Conservation (phyloP, 305 asterid species). For the Solanum hybrid region DNA sequence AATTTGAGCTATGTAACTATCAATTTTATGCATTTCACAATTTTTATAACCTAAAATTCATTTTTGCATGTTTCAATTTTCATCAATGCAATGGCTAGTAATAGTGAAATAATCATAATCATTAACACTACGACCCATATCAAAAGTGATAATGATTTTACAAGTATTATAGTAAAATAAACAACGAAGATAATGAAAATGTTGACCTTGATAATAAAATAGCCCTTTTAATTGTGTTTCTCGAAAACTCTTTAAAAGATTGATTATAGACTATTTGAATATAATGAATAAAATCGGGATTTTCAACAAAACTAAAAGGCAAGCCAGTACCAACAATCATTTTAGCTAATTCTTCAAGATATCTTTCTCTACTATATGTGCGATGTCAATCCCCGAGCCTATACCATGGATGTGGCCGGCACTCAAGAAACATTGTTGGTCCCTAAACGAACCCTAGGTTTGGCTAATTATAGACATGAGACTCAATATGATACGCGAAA, state of each 20-base stretch:
- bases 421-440: not conserved
- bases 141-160: not conserved
- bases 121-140: not conserved
- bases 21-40: not conserved
- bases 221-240: not conserved
- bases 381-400: not conserved
- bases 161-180: not conserved
- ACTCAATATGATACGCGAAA: not conserved
- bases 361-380: not conserved
- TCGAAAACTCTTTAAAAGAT: not conserved
- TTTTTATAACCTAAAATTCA: not conserved
- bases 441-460: not conserved
- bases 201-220: not conserved
- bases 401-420: not conserved
- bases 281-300: not conserved
- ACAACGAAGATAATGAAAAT: not conserved
- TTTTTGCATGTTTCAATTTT: not conserved
- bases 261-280: not conserved
- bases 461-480: not conserved
- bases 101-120: not conserved
- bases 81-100: not conserved
- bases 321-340: not conserved
- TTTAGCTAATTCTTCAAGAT: not conserved
- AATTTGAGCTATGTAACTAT: not conserved
- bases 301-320: not conserved